Conservation (phyloP, 1,284 basidiomycete genomes). For the Rugosomyces carneus region DNA sequence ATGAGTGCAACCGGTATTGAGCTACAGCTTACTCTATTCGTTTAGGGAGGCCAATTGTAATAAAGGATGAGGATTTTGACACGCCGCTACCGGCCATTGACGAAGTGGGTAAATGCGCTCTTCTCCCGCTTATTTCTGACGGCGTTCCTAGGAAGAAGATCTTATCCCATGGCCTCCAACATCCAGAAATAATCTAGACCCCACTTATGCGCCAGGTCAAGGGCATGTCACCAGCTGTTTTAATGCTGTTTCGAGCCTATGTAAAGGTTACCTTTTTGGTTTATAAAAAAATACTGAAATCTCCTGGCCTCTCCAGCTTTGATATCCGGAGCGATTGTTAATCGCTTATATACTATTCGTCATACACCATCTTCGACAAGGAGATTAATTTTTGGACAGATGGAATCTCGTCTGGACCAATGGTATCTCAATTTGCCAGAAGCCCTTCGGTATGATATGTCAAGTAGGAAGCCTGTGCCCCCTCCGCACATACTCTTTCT, state of each 20-base stretch:
- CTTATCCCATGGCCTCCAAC: slow-evolving; percentile 51
- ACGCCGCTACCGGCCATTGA: slow-evolving; percentile 58
- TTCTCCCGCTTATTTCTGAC: neutral
- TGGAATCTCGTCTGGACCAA: slow-evolving; percentile 68
- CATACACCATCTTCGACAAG: slow-evolving; percentile 38
- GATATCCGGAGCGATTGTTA: slow-evolving; percentile 62
- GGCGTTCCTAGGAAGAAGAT: slow-evolving; percentile 41
- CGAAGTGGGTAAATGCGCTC: slow-evolving; percentile 29
- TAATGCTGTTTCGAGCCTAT: slow-evolving; percentile 53
- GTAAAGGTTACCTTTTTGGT: slow-evolving; percentile 30
- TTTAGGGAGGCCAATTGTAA: slow-evolving; percentile 60
- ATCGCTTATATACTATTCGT: slow-evolving; percentile 70
- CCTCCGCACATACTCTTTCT: slow-evolving; percentile 65
- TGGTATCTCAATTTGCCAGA: slow-evolving; percentile 74
- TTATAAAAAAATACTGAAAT: neutral
- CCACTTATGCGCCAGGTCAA: slow-evolving; percentile 40
- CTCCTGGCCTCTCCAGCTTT: slow-evolving; percentile 29
- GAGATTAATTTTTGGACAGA: slow-evolving; percentile 41
- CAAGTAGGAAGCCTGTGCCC: slow-evolving; percentile 44
- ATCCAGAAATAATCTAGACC: slow-evolving; percentile 31
- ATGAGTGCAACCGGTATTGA: no score
- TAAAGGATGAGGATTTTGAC: slow-evolving; percentile 72
- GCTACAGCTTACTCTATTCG: neutral
- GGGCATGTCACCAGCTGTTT: slow-evolving; percentile 52
- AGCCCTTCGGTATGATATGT: slow-evolving; percentile 52